phyloP scores from a whole-genome alignment of 2,329 filamentous ascomycete genomes.

The Metarhizium robertsii region DNA sequence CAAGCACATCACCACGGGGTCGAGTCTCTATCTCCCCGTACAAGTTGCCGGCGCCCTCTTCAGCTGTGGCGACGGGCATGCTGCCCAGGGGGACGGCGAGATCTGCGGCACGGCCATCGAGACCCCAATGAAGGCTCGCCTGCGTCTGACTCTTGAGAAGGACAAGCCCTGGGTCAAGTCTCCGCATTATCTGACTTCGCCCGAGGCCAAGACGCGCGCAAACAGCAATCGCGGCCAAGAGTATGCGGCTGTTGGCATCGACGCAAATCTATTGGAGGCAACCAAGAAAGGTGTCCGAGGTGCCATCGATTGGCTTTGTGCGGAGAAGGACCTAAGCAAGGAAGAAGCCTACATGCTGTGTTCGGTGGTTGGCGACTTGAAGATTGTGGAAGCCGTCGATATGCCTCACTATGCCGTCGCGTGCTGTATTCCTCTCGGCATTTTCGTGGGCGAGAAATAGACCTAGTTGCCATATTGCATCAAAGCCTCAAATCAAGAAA shows the following conservation, averaged over 20 bases:
- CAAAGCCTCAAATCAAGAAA: too few relatives aligned
- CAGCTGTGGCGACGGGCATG: constrained; percentile 45
- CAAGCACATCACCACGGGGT: constrained; percentile 35
- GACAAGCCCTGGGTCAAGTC: constrained; percentile 33
- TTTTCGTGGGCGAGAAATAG: constrained; percentile 25
- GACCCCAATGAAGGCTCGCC: constrained; percentile 37
- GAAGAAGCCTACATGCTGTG: constrained; percentile 43
- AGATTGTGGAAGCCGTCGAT: constrained; percentile 42
- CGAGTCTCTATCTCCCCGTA: constrained; percentile 38
- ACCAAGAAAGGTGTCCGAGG: constrained; percentile 36
- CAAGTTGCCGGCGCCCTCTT: constrained; percentile 40
- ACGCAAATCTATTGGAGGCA: constrained; percentile 36
- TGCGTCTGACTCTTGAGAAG: constrained; percentile 39
- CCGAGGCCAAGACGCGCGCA: constrained; percentile 6
- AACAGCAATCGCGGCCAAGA: constrained; percentile 20
- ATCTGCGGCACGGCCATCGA: constrained; percentile 48
- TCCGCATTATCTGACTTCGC: constrained; percentile 36
- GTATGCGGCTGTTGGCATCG: constrained; percentile 38
- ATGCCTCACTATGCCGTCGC: constrained; percentile 44
- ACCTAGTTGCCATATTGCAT: neutral
- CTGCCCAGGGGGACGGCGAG: constrained; percentile 44
- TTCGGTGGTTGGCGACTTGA: constrained; percentile 39
- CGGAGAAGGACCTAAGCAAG: constrained; percentile 33
- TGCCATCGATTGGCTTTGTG: constrained; percentile 38
- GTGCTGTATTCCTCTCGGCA: constrained; percentile 36